A percentile compares a stretch with the other conserved stretches of the same genome.
Conservation (phyloP, 1,284 basidiomycete species). For the Clitocybe nebularis region DNA sequence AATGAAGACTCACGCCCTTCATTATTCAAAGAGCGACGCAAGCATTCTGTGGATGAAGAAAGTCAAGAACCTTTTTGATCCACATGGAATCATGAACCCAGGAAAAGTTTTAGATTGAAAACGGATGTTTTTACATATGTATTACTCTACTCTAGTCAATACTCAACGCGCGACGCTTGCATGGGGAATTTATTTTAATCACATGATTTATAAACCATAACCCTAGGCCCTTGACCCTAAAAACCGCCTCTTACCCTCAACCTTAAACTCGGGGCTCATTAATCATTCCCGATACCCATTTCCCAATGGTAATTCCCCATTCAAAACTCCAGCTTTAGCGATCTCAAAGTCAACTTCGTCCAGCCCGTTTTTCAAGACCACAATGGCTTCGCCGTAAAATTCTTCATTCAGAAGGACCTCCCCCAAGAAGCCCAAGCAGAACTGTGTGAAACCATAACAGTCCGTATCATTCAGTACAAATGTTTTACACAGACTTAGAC, state of each 20-base stretch:
- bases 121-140: no score
- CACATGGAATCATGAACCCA: slow-evolving; percentile 88
- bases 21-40: slow-evolving; percentile 80
- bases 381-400: slow-evolving; percentile 65
- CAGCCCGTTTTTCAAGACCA: slow-evolving; percentile 65
- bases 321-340: neutral
- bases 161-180: no score
- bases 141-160: no score
- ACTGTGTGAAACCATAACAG: slow-evolving; percentile 65
- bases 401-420: slow-evolving; percentile 79
- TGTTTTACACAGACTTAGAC: slow-evolving; percentile 3
- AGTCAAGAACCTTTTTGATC: slow-evolving; percentile 91
- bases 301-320: neutral
- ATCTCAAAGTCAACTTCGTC: neutral
- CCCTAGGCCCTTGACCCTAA: slow-evolving; percentile 29
- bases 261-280: slow-evolving; percentile 40
- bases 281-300: neutral
- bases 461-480: slow-evolving; percentile 27
- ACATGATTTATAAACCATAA: slow-evolving; percentile 27
- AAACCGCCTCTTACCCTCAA: slow-evolving; percentile 31
- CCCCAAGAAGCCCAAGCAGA: slow-evolving; percentile 61
- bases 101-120: slow-evolving; percentile 69
- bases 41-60: slow-evolving; percentile 88
- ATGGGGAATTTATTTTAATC: no score
- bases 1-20: slow-evolving; percentile 92